Conservation (phyloP, 1,284 basidiomycete genomes). For the Chiua sp. region DNA sequence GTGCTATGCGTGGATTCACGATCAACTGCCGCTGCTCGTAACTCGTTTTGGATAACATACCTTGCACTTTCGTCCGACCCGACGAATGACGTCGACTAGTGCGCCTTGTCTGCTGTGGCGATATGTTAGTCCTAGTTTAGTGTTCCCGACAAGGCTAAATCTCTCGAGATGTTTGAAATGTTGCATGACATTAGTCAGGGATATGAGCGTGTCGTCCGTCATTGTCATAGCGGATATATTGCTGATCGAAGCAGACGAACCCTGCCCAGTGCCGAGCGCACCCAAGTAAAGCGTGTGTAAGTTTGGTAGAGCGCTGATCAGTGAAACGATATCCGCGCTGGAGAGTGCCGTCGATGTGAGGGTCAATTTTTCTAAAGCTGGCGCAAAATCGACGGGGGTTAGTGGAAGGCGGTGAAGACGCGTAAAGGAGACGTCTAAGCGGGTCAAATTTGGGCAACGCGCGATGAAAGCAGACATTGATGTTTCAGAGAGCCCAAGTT, state of each 20-base stretch:
- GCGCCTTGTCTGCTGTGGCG: slow-evolving; percentile 37
- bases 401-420: slow-evolving; percentile 43
- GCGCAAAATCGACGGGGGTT: slow-evolving; percentile 11
- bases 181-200: slow-evolving; percentile 49
- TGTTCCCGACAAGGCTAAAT: slow-evolving; percentile 66
- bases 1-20: slow-evolving; percentile 30
- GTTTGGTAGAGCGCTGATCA: slow-evolving; percentile 45
- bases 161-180: slow-evolving; percentile 48
- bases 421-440: slow-evolving; percentile 71
- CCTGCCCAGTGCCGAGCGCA: slow-evolving; percentile 58
- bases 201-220: slow-evolving; percentile 53
- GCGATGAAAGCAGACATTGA: slow-evolving; percentile 49
- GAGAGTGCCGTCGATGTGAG: slow-evolving; percentile 61
- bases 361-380: slow-evolving; percentile 59
- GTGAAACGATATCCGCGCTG: slow-evolving; percentile 44
- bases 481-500: slow-evolving; percentile 54
- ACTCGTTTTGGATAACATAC: slow-evolving; percentile 37
- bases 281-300: slow-evolving; percentile 62
- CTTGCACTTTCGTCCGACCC: slow-evolving; percentile 65
- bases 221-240: slow-evolving; percentile 60
- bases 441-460: slow-evolving; percentile 54
- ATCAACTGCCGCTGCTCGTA: too few relatives aligned
- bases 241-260: slow-evolving; percentile 48
- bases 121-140: slow-evolving; percentile 54
- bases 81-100: slow-evolving; percentile 52